These are phyloP conservation scores for Pythium guiyangense DNA, from an alignment of 352 stramenopile genomes.

Conservation along the genomic window DNA sequence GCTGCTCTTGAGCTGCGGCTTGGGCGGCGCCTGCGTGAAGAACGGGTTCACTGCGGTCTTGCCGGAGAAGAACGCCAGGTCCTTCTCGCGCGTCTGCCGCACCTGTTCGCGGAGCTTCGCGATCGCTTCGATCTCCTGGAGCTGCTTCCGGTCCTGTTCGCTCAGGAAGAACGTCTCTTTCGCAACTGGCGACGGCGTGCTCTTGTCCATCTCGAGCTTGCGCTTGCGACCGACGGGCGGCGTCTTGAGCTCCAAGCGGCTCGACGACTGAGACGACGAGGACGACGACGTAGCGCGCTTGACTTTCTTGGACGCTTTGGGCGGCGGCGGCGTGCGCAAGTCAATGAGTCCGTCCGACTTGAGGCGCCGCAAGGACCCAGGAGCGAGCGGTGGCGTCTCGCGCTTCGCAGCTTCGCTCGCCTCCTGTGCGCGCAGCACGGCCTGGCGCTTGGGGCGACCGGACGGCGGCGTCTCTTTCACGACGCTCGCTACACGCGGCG, in stretches of 20 bases:
- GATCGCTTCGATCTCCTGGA: slow-evolving; percentile 68
- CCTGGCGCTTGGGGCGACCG: slow-evolving; percentile 50
- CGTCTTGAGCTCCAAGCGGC: slow-evolving; percentile 8
- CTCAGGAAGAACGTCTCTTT: slow-evolving; percentile 60
- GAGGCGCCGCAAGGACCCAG: background rate
- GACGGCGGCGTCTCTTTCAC: background rate
- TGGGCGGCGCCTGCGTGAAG: slow-evolving; percentile 27
- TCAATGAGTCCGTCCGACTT: slow-evolving; percentile 2
- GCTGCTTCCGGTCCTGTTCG: slow-evolving; percentile 56
- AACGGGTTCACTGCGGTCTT: slow-evolving; percentile 54
- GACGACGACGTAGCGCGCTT: background rate
- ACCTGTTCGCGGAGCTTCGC: slow-evolving; percentile 59
- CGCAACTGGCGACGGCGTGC: slow-evolving; percentile 25
- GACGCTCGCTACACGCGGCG: background rate
- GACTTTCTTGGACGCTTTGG: background rate
- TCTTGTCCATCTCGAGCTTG: slow-evolving; percentile 63
- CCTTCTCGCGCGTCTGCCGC: slow-evolving; percentile 57
- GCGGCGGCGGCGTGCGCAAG: slow-evolving; percentile 9
- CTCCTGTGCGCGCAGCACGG: slow-evolving; percentile 39
- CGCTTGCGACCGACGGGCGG: slow-evolving; percentile 33
- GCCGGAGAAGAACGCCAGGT: slow-evolving; percentile 64
- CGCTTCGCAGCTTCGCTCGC: slow-evolving; percentile 9
- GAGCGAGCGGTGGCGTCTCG: background rate
- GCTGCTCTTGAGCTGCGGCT: slow-evolving; percentile 8
- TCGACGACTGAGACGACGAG: too few relatives aligned